These are phyloP conservation scores for Anacardium occidentale DNA, from an alignment of 345 rosid genomes.

Conservation along the genomic window DNA sequence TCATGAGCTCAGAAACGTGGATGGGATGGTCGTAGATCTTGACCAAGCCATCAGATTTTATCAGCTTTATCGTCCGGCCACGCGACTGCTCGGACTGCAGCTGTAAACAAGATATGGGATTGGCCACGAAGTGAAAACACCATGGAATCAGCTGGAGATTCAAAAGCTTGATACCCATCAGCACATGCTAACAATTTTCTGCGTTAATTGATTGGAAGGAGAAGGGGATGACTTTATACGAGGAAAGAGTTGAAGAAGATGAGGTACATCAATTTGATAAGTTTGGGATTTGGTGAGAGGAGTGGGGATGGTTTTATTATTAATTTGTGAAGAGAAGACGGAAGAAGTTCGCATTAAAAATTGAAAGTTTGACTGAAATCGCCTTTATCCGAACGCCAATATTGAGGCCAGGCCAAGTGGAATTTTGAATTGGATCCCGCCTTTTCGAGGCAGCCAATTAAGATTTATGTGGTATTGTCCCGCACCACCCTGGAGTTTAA, in stretches of 20 bases:
- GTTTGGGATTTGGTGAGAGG: slow-evolving; percentile 10
- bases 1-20: slow-evolving; percentile 53
- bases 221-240: neutral
- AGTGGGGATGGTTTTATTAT: slow-evolving; percentile 3
- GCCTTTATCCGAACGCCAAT: slow-evolving; percentile 33
- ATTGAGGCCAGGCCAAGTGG: slow-evolving; percentile 30
- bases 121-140: slow-evolving; percentile 31
- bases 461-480: too few species aligned
- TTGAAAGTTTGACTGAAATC: slow-evolving; percentile 39
- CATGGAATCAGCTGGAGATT: slow-evolving; percentile 17
- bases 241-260: neutral
- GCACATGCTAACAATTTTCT: neutral
- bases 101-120: slow-evolving; percentile 35
- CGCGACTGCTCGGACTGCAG: slow-evolving; percentile 21
- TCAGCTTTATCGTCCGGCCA: slow-evolving; percentile 43
- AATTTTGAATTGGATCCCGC: slow-evolving; percentile 31
- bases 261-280: neutral
- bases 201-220: neutral
- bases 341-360: neutral
- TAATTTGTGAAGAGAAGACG: too few species aligned
- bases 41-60: slow-evolving; percentile 63
- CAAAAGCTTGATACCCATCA: slow-evolving; percentile 16
- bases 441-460: neutral
- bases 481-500: too few species aligned
- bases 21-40: slow-evolving; percentile 58